Conservation (phyloP, 805 yeast species). For the Yarrowia yakushimensis region DNA sequence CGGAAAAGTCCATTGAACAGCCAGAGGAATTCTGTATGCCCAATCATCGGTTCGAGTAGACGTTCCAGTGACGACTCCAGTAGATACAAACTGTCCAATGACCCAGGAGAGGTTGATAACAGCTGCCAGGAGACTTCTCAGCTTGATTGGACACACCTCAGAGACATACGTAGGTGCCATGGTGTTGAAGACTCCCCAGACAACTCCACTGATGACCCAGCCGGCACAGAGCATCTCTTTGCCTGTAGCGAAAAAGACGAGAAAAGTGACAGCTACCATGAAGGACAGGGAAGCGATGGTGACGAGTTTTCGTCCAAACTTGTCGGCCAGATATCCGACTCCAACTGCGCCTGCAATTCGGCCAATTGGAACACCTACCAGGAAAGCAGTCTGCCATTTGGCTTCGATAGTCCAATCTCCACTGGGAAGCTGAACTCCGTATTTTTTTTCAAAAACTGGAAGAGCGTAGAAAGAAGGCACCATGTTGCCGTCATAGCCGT, state of each 20-base stretch:
- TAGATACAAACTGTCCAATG: background rate
- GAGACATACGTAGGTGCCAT: background rate
- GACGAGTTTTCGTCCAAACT: constrained; percentile 47
- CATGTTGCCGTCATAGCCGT: constrained; percentile 47
- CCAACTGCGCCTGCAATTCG: constrained; percentile 47
- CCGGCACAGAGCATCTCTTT: background rate
- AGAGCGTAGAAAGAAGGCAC: constrained; percentile 45
- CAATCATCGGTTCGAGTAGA: background rate
- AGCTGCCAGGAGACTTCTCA: background rate
- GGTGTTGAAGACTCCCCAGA: background rate
- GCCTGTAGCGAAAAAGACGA: background rate
- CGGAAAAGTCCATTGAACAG: background rate
- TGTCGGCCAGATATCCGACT: constrained; percentile 47
- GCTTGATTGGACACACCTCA: background rate
- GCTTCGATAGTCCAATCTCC: constrained; percentile 24
- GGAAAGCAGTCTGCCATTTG: constrained; percentile 35
- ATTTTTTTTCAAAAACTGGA: constrained; percentile 44
- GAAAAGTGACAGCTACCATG: background rate
- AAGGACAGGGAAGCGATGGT: background rate
- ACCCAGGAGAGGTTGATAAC: background rate
- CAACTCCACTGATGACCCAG: background rate
- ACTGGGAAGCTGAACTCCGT: constrained; percentile 36
- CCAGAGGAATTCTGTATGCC: background rate
- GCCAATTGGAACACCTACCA: constrained; percentile 40
- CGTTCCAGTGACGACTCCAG: background rate